phyloP scores from a whole-genome alignment of 345 rosid species.

The Moricandia moricandioides region DNA sequence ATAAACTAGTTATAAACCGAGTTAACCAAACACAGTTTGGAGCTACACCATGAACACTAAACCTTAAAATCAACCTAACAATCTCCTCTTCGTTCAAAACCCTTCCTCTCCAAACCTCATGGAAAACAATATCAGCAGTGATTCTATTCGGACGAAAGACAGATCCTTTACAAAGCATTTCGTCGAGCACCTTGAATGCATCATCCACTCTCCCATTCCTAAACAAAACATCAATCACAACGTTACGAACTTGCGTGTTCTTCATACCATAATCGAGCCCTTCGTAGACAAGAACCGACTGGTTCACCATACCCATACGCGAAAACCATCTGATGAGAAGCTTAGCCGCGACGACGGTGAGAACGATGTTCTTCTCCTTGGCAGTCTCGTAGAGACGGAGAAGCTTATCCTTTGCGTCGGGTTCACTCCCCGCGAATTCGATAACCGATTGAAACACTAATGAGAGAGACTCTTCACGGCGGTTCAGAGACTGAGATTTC shows the following conservation, averaged over 20 bases:
- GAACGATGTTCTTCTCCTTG: constrained; percentile 50
- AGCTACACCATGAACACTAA: constrained; percentile 48
- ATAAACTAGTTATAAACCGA: constrained; percentile 44
- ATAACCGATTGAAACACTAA: constrained; percentile 52
- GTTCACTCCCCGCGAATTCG: constrained; percentile 53
- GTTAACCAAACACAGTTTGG: constrained; percentile 44
- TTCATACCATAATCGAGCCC: constrained; percentile 39
- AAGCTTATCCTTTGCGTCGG: constrained; percentile 36
- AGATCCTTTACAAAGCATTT: constrained; percentile 58
- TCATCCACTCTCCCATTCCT: constrained; percentile 41
- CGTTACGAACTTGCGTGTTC: constrained; percentile 49
- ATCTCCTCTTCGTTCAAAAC: constrained; percentile 41
- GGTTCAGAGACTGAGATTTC: constrained; percentile 34
- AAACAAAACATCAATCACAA: constrained; percentile 35
- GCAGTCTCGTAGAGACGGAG: constrained; percentile 46
- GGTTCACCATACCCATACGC: constrained; percentile 45
- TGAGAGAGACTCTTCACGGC: constrained; percentile 40
- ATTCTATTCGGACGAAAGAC: constrained; percentile 43
- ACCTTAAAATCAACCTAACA: constrained; percentile 43
- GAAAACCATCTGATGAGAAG: constrained; percentile 54
- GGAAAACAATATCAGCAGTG: constrained; percentile 50
- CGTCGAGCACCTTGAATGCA: constrained; percentile 80
- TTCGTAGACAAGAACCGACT: constrained; percentile 44
- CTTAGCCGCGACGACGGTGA: constrained; percentile 43
- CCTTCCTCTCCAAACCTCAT: constrained; percentile 38